phyloP scores from a whole-genome alignment of 2,329 filamentous ascomycete species.

The Sporothrix pallida region DNA sequence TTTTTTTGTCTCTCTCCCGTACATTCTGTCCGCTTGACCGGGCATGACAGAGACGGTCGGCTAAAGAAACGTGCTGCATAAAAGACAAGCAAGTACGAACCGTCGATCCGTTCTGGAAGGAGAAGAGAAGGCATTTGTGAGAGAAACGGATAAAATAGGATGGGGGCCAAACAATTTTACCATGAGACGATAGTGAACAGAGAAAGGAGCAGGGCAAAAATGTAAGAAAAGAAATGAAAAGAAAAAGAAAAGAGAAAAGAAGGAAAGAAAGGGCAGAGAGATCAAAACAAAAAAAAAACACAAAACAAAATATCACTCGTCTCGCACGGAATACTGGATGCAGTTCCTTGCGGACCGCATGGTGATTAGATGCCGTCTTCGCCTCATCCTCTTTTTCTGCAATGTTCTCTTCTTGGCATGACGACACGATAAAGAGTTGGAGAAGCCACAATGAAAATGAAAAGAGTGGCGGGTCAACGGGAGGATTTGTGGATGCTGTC shows the following conservation, averaged over 20 bases:
- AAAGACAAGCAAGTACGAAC: background rate
- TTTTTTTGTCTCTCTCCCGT: no score
- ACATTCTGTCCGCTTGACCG: background rate
- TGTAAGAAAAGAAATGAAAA: background rate
- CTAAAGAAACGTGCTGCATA: slow-evolving; percentile 6
- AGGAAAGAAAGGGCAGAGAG: background rate
- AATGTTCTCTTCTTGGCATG: background rate
- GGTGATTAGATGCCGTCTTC: background rate
- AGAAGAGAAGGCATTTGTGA: background rate
- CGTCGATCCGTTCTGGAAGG: background rate
- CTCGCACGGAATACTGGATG: background rate
- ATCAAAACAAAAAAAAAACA: background rate
- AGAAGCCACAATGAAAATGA: background rate
- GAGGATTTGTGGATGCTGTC: background rate
- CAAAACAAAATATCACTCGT: no score
- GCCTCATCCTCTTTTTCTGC: background rate
- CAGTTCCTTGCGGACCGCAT: no score
- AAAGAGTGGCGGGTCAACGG: background rate
- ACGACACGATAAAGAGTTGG: background rate
- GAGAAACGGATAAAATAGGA: background rate
- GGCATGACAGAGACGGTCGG: slow-evolving; percentile 1
- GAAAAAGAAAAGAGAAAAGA: slow-evolving; percentile 8
- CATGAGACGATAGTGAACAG: background rate
- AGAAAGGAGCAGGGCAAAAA: background rate
- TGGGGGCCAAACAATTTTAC: slow-evolving; percentile 2